These are phyloP conservation scores for Triglochin maritima DNA, from an alignment of 106 monocot genomes.

Conservation along the genomic window DNA sequence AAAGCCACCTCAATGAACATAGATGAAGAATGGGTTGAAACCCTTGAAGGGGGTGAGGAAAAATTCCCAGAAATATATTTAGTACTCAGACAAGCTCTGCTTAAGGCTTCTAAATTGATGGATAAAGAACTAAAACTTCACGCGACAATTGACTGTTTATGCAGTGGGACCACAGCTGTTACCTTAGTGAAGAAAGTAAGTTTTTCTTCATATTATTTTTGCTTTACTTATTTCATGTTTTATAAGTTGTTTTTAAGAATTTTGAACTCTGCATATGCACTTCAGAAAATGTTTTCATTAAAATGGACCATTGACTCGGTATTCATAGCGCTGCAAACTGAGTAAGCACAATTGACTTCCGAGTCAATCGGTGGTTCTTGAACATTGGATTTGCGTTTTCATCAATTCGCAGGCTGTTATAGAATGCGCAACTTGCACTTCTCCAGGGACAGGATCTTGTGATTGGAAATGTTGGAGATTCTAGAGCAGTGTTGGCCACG, in stretches of 20 bases:
- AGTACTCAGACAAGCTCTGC: constrained; percentile 41
- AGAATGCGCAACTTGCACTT: constrained; percentile 19
- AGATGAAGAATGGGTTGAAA: background rate
- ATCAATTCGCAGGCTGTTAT: constrained; percentile 5
- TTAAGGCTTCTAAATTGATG: constrained; percentile 75
- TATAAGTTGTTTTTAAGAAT: background rate
- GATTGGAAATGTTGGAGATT: constrained; percentile 79
- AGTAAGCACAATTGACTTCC: background rate
- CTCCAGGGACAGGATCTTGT: constrained; percentile 67
- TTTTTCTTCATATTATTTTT: background rate
- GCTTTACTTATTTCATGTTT: background rate
- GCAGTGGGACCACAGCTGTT: constrained; percentile 88
- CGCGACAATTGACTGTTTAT: constrained; percentile 66
- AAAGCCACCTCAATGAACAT: constrained; percentile 24
- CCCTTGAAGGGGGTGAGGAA: constrained; percentile 14
- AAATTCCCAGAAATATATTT: constrained; percentile 46
- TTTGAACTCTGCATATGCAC: background rate
- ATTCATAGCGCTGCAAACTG: background rate
- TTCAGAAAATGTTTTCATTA: background rate
- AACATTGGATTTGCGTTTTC: constrained; percentile 6
- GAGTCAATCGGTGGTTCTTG: background rate
- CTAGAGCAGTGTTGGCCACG: constrained; percentile 67
- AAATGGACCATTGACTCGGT: background rate
- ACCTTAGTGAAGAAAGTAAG: constrained; percentile 70
- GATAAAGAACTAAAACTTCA: constrained; percentile 67